phyloP scores from a whole-genome alignment of 1,284 basidiomycete genomes.

The Tilletia caries region DNA sequence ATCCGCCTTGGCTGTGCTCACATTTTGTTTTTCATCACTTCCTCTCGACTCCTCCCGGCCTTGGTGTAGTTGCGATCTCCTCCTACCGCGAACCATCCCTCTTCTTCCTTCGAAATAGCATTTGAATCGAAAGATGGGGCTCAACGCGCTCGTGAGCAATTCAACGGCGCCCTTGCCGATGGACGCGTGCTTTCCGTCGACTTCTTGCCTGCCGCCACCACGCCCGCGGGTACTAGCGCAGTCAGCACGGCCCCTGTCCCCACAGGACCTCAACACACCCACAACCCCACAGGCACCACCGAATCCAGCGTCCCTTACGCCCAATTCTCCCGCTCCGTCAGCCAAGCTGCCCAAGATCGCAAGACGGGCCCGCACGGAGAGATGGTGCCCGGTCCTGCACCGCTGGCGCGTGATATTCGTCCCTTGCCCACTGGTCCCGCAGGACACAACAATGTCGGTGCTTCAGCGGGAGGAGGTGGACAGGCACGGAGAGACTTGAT shows the following conservation, averaged over 20 bases:
- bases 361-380: conserved; percentile 10
- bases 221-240: background rate
- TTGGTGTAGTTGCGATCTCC: conserved; percentile 23
- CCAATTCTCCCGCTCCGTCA: conserved; percentile 10
- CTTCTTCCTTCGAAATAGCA: conserved; percentile 42
- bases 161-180: conserved; percentile 48
- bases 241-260: background rate
- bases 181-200: conserved; percentile 43
- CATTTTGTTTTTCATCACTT: background rate
- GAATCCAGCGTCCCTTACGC: conserved; percentile 11
- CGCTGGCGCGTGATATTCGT: background rate
- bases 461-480: background rate
- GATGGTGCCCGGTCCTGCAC: background rate
- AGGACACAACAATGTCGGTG: background rate
- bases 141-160: conserved; percentile 36
- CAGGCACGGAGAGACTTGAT: background rate
- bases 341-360: conserved; percentile 14
- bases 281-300: conserved; percentile 9
- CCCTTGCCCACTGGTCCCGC: background rate
- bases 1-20: background rate
- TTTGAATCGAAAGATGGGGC: conserved; percentile 39
- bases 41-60: background rate
- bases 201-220: background rate
- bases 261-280: background rate
- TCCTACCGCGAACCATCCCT: conserved; percentile 37